A percentile compares a stretch with the other conserved stretches of the same genome.
These are phyloP conservation scores for Arthroderma sp. DNA, from an alignment of 2,329 filamentous ascomycete genomes.

Conservation along the genomic window DNA sequence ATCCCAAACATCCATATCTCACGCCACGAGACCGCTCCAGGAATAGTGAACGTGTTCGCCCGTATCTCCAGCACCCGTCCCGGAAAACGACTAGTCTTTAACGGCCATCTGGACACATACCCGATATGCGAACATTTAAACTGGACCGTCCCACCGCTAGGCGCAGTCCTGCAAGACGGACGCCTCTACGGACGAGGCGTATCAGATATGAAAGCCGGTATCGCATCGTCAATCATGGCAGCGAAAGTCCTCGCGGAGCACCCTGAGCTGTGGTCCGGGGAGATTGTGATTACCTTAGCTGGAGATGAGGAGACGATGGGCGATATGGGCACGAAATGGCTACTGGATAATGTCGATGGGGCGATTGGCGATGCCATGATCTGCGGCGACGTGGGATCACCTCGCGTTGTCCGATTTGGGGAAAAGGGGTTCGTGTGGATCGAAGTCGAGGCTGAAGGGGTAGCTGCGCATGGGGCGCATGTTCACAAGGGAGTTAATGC, in stretches of 20 bases:
- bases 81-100: conserved; percentile 9
- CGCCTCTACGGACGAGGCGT: conserved; percentile 8
- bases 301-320: conserved; percentile 9
- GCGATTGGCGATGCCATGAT: conserved; percentile 7
- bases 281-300: conserved; percentile 8
- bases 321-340: conserved; percentile 3
- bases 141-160: conserved; percentile 3
- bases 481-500: conserved; percentile 7
- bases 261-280: conserved; percentile 7
- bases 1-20: conserved; percentile 8
- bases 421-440: conserved; percentile 10
- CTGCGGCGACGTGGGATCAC: conserved; percentile 6
- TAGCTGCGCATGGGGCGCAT: conserved; percentile 8
- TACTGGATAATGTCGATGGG: conserved; percentile 7
- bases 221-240: conserved; percentile 7
- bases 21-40: conserved; percentile 1
- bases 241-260: conserved; percentile 6
- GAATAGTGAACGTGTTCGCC: conserved; percentile 6
- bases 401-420: conserved; percentile 7
- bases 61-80: conserved; percentile 7
- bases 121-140: conserved; percentile 3
- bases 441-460: conserved; percentile 5
- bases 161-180: conserved; percentile 5
- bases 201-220: conserved; percentile 9
- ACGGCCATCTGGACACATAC: conserved; percentile 8